Percentiles rank a stretch among this genome's conserved stretches.
phyloP scores from a whole-genome alignment of 2,329 filamentous ascomycete species.

The Aspergillus sp. region DNA sequence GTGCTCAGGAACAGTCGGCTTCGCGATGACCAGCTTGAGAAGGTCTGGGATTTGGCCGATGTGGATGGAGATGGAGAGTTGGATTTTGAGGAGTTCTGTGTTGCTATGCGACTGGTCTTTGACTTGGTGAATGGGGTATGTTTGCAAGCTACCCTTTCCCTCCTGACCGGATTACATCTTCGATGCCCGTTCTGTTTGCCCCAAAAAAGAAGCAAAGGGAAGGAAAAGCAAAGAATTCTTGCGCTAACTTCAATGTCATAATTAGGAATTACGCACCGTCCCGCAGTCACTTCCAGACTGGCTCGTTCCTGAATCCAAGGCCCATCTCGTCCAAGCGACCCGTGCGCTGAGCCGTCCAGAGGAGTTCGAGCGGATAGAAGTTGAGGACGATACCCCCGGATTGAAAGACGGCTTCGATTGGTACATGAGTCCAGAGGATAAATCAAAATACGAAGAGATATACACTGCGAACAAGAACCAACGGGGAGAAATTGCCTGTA shows the following conservation, averaged over 20 bases:
- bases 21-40: slow-evolving; percentile 79
- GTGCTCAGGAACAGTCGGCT: slow-evolving; percentile 68
- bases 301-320: slow-evolving; percentile 93
- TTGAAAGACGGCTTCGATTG: slow-evolving; percentile 97
- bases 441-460: slow-evolving; percentile 93
- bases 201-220: background rate
- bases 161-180: background rate
- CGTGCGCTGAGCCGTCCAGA: slow-evolving; percentile 71
- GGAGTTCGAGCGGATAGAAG: slow-evolving; percentile 77
- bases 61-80: slow-evolving; percentile 96
- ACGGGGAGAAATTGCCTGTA: slow-evolving; percentile 75
- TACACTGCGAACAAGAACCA: slow-evolving; percentile 87
- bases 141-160: slow-evolving; percentile 7
- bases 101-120: slow-evolving; percentile 96
- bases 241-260: slow-evolving; percentile 4
- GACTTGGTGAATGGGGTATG: slow-evolving; percentile 89
- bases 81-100: slow-evolving; percentile 99
- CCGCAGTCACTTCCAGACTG: slow-evolving; percentile 81
- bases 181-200: background rate
- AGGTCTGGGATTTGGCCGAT: slow-evolving; percentile 94
- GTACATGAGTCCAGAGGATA: slow-evolving; percentile 95
- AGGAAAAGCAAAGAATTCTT: background rate
- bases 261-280: slow-evolving; percentile 82
- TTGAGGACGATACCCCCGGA: slow-evolving; percentile 68
- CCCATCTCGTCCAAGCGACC: slow-evolving; percentile 77